phyloP scores from a whole-genome alignment of 129 eudicot species.

The Solidago caesia region DNA sequence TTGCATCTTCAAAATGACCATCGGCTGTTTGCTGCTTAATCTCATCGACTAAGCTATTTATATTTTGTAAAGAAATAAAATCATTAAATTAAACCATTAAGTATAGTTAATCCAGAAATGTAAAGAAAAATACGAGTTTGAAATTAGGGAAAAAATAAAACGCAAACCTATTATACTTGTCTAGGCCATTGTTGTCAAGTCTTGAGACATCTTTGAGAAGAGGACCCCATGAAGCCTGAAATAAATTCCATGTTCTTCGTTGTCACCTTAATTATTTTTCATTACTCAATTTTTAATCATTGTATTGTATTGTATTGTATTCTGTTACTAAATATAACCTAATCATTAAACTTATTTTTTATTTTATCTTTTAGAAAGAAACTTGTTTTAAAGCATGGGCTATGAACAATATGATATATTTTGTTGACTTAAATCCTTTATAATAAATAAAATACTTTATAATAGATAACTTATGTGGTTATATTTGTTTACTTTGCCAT shows the following conservation, averaged over 20 bases:
- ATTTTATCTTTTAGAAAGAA: no score
- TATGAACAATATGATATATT: no score
- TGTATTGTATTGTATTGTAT: no score
- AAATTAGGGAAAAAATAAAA: neutral
- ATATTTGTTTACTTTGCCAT: no score
- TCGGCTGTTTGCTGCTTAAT: slow-evolving; percentile 1
- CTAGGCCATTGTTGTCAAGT: slow-evolving; percentile 55
- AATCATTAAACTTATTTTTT: no score
- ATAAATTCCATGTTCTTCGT: neutral
- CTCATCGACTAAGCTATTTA: neutral
- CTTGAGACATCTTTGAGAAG: slow-evolving; percentile 70
- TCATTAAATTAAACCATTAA: neutral
- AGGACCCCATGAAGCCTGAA: slow-evolving; percentile 71
- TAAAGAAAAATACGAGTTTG: neutral
- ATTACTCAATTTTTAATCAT: neutral
- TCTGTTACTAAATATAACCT: no score
- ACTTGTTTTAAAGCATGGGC: no score
- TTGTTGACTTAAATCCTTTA: no score
- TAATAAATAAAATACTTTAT: no score
- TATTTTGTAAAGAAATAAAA: neutral
- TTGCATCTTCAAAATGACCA: slow-evolving; percentile 3
- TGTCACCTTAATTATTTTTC: neutral
- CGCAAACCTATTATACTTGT: slow-evolving; percentile 9
- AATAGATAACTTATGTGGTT: no score
- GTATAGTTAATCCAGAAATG: neutral